Evolutionary conservation across 2,329 filamentous ascomycete species (phyloP).

Genomic region (Fusarium clavum): DNA sequence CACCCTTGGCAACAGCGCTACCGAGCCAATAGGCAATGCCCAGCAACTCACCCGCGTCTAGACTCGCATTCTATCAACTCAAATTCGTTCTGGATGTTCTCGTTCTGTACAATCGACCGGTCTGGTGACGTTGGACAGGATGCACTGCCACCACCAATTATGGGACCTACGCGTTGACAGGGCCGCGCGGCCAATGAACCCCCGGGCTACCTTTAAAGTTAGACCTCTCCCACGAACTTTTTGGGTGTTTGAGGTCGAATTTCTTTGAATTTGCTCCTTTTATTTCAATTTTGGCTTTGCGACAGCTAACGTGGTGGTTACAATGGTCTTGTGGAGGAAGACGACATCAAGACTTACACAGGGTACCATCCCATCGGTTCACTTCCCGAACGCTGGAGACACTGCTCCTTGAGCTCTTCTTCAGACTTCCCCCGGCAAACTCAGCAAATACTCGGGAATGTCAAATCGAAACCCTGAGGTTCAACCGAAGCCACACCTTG

Average conservation of each 20-base stretch:
- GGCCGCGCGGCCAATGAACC: constrained; percentile 37
- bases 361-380: neutral
- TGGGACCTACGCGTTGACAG: constrained; percentile 33
- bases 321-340: neutral
- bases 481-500: constrained; percentile 26
- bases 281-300: neutral
- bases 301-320: neutral
- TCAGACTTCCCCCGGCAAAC: neutral
- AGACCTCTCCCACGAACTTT: neutral
- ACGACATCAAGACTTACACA: neutral
- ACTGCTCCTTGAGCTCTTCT: neutral
- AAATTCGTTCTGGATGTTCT: neutral
- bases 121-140: constrained; percentile 29
- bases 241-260: neutral
- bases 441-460: neutral
- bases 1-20: neutral
- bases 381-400: neutral
- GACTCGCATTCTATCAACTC: neutral
- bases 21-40: neutral
- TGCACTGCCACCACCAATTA: constrained; percentile 42
- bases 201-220: constrained; percentile 24
- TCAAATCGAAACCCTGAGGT: neutral
- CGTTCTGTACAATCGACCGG: neutral
- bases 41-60: neutral
- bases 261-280: neutral